Evolutionary conservation across 23 red algal species (phyloP).

Genomic region (Gracilaria domingensis): DNA sequence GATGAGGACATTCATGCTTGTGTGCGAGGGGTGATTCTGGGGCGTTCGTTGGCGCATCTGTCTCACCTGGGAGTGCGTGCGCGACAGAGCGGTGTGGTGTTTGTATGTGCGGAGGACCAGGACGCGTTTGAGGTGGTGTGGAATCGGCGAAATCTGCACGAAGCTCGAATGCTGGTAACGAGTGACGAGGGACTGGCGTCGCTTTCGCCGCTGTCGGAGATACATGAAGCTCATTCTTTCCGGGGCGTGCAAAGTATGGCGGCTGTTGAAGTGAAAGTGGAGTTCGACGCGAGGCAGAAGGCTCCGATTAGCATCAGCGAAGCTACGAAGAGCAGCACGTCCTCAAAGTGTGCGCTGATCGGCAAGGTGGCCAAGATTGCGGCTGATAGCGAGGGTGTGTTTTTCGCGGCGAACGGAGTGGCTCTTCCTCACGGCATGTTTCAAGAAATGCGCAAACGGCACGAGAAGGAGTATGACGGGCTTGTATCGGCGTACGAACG

Average conservation of each 20-base stretch:
- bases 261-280: slow-evolving; percentile 23
- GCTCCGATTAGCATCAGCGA: slow-evolving; percentile 25
- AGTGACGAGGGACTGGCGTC: slow-evolving; percentile 29
- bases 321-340: slow-evolving; percentile 31
- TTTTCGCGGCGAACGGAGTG: slow-evolving; percentile 38
- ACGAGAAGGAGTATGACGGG: slow-evolving; percentile 37
- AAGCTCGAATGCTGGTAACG: slow-evolving; percentile 33
- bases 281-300: slow-evolving; percentile 31
- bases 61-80: slow-evolving; percentile 82
- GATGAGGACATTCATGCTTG: slow-evolving; percentile 78
- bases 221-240: not conserved
- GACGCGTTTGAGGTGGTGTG: slow-evolving; percentile 62
- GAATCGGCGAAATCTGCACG: slow-evolving; percentile 14
- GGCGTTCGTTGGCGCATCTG: slow-evolving; percentile 73
- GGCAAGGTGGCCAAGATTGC: slow-evolving; percentile 49
- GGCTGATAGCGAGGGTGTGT: slow-evolving; percentile 25
- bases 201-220: slow-evolving; percentile 5
- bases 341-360: slow-evolving; percentile 58
- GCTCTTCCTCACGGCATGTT: slow-evolving; percentile 76
- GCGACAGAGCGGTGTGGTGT: slow-evolving; percentile 79
- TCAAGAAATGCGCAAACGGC: slow-evolving; percentile 27
- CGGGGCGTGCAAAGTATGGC: not conserved
- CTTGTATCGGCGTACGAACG: slow-evolving; percentile 17
- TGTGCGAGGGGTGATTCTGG: slow-evolving; percentile 71
- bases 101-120: slow-evolving; percentile 79